Conservation (phyloP, 345 rosid species). For the Eucalyptus viminalis region DNA sequence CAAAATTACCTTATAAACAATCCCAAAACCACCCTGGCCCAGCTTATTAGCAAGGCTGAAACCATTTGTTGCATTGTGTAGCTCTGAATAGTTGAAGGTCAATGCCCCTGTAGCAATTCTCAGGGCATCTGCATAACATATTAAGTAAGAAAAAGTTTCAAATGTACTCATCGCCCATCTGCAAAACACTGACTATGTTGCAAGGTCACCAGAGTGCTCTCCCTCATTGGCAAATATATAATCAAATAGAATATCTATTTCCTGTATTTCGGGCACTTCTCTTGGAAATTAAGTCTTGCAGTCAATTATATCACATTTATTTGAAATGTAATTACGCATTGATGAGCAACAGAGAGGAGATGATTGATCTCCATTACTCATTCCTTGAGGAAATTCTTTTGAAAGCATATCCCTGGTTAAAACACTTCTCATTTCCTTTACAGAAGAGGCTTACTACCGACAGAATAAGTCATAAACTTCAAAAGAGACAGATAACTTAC, state of each 20-base stretch:
- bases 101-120: conserved; percentile 37
- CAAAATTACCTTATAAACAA: conserved; percentile 22
- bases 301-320: not conserved
- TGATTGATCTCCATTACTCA: not conserved
- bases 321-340: not conserved
- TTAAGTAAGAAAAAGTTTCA: not conserved
- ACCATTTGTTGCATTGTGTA: conserved; percentile 49
- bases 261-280: not conserved
- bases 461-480: not conserved
- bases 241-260: not conserved
- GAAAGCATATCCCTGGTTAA: not conserved
- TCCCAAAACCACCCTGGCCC: conserved; percentile 87
- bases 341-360: too few species aligned
- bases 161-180: not conserved
- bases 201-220: not conserved
- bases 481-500: not conserved
- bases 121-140: conserved; percentile 18
- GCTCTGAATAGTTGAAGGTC: conserved; percentile 50
- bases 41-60: conserved; percentile 52
- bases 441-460: not conserved
- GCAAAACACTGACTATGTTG: not conserved
- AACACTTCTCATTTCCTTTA: not conserved
- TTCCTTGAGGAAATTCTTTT: not conserved
- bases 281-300: not conserved
- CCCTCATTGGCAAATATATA: not conserved